Conservation (phyloP, 805 yeast genomes). For the Candida maltosa region DNA sequence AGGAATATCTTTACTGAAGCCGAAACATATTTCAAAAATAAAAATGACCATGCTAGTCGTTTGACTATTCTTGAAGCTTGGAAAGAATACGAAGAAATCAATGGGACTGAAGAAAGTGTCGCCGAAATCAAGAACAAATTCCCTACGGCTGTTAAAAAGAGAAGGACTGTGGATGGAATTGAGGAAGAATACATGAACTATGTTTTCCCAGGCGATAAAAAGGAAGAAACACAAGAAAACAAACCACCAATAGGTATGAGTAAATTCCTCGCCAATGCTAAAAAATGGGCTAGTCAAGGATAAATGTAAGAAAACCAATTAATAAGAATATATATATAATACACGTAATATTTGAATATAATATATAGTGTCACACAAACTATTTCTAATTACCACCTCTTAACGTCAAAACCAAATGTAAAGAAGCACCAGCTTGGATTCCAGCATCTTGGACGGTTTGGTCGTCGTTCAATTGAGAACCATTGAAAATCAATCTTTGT, state of each 20-base stretch:
- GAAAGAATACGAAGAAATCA: conserved; percentile 57
- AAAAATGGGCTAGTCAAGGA: conserved; percentile 16
- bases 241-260: conserved; percentile 17
- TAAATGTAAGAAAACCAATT: neutral
- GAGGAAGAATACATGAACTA: conserved; percentile 59
- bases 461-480: conserved; percentile 89
- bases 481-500: conserved; percentile 85
- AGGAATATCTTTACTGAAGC: conserved; percentile 59
- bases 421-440: conserved; percentile 79
- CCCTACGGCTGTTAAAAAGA: conserved; percentile 52
- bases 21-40: conserved; percentile 37
- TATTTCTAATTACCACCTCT: conserved; percentile 65
- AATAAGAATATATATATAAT: neutral
- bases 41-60: conserved; percentile 40
- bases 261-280: conserved; percentile 42
- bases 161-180: conserved; percentile 41
- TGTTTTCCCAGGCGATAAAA: conserved; percentile 69
- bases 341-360: conserved; percentile 1
- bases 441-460: conserved; percentile 68
- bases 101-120: conserved; percentile 49
- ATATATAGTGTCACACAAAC: neutral
- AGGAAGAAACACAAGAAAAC: conserved; percentile 37
- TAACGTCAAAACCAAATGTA: conserved; percentile 87
- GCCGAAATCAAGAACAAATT: conserved; percentile 39
- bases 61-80: conserved; percentile 56